Evolutionary conservation across 1,284 basidiomycete genomes (phyloP).

Genomic region (Trichosporon coremiiforme): DNA sequence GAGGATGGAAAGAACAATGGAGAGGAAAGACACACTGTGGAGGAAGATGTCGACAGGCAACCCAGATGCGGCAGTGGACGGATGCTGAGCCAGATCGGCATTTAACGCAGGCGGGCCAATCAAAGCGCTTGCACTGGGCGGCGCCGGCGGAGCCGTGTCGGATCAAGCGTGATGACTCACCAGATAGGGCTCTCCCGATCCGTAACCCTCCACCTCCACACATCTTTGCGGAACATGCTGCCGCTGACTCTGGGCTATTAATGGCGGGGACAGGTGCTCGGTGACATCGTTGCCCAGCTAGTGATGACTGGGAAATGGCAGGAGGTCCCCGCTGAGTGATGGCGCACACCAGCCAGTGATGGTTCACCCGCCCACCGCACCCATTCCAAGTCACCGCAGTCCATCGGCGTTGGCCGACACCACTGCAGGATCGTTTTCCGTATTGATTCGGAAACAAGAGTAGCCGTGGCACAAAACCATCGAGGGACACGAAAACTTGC

Average conservation of each 20-base stretch:
- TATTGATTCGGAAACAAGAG: not conserved
- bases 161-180: constrained; percentile 11
- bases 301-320: no score
- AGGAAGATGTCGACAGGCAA: not conserved
- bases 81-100: not conserved
- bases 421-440: not conserved
- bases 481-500: not conserved
- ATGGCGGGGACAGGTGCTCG: no score
- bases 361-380: not conserved
- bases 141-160: not conserved
- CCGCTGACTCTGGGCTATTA: no score
- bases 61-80: not conserved
- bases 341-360: not conserved
- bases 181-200: constrained; percentile 1
- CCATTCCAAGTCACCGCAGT: not conserved
- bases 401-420: not conserved
- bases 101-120: not conserved
- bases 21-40: not conserved
- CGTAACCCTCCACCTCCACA: not conserved
- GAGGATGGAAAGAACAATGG: constrained; percentile 1
- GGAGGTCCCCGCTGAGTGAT: not conserved
- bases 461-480: not conserved
- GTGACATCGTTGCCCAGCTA: no score
- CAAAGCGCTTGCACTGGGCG: not conserved
- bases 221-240: not conserved